Evolutionary conservation across 1,284 basidiomycete genomes (phyloP).

Genomic region (Bjerkandera adusta): DNA sequence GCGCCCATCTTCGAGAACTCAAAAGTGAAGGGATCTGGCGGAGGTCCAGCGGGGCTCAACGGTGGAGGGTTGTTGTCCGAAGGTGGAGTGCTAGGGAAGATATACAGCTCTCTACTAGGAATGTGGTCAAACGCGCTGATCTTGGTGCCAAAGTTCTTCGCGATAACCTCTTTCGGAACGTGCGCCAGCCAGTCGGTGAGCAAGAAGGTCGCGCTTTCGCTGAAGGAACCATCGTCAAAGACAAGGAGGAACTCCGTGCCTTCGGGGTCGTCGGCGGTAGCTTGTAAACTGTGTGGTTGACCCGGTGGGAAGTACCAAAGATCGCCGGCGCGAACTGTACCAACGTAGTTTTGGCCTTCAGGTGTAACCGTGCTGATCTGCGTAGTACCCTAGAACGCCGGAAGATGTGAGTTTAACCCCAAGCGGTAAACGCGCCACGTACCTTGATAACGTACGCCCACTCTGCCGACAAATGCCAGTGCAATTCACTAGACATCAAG

Average conservation of each 20-base stretch:
- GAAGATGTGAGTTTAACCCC: background rate
- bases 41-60: constrained; percentile 48
- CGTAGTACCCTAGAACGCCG: constrained; percentile 6
- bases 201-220: constrained; percentile 69
- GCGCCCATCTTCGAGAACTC: constrained; percentile 50
- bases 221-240: constrained; percentile 64
- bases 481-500: constrained; percentile 11
- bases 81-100: constrained; percentile 52
- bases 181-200: constrained; percentile 68
- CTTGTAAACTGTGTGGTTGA: constrained; percentile 56
- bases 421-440: background rate
- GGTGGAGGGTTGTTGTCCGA: constrained; percentile 39
- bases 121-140: constrained; percentile 55
- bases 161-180: constrained; percentile 59
- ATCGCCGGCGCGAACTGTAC: constrained; percentile 30
- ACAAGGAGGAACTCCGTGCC: constrained; percentile 74
- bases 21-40: constrained; percentile 54
- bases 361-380: constrained; percentile 12
- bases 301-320: constrained; percentile 72
- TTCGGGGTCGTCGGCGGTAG: constrained; percentile 48
- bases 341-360: constrained; percentile 17
- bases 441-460: constrained; percentile 14
- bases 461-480: constrained; percentile 19
- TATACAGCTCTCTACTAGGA: constrained; percentile 60
- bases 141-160: constrained; percentile 66